Evolutionary conservation across 2,329 filamentous ascomycete species (phyloP).

Genomic region (Amesomyces nigricolor): DNA sequence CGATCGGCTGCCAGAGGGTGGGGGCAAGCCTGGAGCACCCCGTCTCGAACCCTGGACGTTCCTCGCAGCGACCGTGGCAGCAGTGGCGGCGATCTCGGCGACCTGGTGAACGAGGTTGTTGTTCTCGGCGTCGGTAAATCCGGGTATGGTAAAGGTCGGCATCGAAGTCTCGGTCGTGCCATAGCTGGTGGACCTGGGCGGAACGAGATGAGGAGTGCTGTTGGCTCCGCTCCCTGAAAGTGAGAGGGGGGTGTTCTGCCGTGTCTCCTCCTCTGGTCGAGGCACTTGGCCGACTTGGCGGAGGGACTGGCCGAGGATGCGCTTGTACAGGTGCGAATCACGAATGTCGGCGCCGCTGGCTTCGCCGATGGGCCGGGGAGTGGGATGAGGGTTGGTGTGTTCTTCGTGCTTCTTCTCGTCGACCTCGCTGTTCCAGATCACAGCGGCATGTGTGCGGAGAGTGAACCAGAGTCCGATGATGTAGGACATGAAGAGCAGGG

Average conservation of each 20-base stretch:
- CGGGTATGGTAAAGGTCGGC: constrained; percentile 52
- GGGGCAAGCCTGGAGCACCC: constrained; percentile 13
- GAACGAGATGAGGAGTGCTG: constrained; percentile 67
- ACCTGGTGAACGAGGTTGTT: constrained; percentile 76
- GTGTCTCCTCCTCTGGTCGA: constrained; percentile 43
- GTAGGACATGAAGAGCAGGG: constrained; percentile 85
- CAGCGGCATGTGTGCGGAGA: constrained; percentile 86
- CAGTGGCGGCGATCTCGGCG: constrained; percentile 88
- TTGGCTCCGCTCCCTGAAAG: constrained; percentile 34
- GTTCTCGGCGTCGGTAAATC: constrained; percentile 77
- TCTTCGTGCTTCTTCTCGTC: constrained; percentile 70
- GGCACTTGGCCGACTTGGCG: constrained; percentile 69
- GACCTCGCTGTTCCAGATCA: constrained; percentile 87
- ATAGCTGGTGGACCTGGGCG: constrained; percentile 56
- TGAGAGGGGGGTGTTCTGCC: constrained; percentile 35
- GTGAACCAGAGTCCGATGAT: constrained; percentile 94
- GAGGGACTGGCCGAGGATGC: constrained; percentile 84
- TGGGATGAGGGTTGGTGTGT: constrained; percentile 28
- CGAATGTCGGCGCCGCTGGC: constrained; percentile 64
- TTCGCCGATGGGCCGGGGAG: constrained; percentile 38
- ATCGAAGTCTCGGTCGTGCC: constrained; percentile 35
- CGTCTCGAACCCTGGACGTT: constrained; percentile 47
- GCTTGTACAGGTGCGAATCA: constrained; percentile 85
- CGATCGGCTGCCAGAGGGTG: constrained; percentile 25
- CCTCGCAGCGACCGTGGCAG: constrained; percentile 77